These are phyloP conservation scores for Cordyceps javanica DNA, from an alignment of 2,329 filamentous ascomycete genomes.

Conservation along the genomic window DNA sequence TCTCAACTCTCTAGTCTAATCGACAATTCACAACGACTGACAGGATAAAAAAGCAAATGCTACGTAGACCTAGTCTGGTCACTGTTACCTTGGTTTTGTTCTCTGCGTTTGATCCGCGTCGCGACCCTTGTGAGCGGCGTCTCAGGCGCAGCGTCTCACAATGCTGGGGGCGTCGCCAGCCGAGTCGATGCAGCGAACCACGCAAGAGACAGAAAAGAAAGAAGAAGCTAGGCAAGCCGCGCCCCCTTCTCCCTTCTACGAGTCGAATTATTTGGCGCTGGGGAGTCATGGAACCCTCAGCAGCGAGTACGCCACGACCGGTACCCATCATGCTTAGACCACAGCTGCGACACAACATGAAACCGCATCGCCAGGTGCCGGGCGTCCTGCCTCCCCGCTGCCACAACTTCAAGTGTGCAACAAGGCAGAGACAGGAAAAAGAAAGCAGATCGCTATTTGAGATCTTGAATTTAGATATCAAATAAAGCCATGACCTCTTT, in stretches of 20 bases:
- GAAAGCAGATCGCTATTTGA: background rate
- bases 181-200: background rate
- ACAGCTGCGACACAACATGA: slow-evolving; percentile 3
- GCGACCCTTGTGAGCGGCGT: background rate
- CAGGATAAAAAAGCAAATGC: background rate
- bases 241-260: too few relatives aligned
- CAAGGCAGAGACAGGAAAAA: background rate
- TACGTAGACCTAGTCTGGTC: background rate
- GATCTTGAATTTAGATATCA: background rate
- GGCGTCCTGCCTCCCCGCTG: background rate
- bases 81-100: background rate
- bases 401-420: too few relatives aligned
- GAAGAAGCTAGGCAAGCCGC: background rate
- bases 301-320: too few relatives aligned
- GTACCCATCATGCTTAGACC: background rate
- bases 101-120: slow-evolving; percentile 9
- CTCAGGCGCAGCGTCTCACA: slow-evolving; percentile 11
- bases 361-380: background rate
- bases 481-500: background rate
- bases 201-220: background rate
- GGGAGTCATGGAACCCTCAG: too few relatives aligned
- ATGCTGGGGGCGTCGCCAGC: background rate
- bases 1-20: background rate
- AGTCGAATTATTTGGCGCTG: background rate
- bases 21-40: background rate